Evolutionary conservation across 192 early-diverging fungal species (phyloP), one percentile per base, ranked within the genome.

Genomic region (Coemansia sp.): DNA sequence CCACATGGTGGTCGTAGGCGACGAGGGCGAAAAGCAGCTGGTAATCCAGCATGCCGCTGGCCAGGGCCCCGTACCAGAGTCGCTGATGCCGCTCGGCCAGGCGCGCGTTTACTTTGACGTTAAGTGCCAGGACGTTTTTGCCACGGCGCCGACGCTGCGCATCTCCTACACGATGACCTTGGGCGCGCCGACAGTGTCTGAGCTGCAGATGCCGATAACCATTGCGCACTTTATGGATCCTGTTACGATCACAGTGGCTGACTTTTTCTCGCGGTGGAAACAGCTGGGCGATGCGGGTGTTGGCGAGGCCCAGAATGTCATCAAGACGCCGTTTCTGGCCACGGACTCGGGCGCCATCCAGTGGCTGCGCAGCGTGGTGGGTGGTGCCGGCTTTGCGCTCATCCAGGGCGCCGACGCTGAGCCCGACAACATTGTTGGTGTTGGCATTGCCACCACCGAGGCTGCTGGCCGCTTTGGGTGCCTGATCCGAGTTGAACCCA

Each of bases 221-320:
- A 61, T 93, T 21, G 82, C 87, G 15, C 95, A 97, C 58, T 99
- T 99, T 62, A 83, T 94, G 62, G 89, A 92, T 24, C 88, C 90
- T 1, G 90, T 94, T 11, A 78, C 70, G 10, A 85, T 99, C 44
- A 63, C 86, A 21, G 84, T 88, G 6, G 29, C 63, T 8, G 91
- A 92, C 62, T 99, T 95, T 68, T 94, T 98, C 63, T 70, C 79
- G 10, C 83, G 97, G 17, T 99, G 97, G 97, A 88, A 88, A 69
- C 96, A 98, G 78, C 90, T 99, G 72, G 95, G 94, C 24, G 94
- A 92, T 0, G 70, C 91, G 1, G 87, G 86, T 3, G 65, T 61
- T 39, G 82, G 93, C 21, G 96, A 99, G 63, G 78, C 76, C 17
- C 93, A 95, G 75, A 35, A 38, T 10, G 70, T 82, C 8, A 10